Percentiles rank a stretch among this genome's conserved stretches.
These are phyloP conservation scores for Immersiella caudata DNA, from an alignment of 495 filamentous ascomycete species.

Conservation along the genomic window DNA sequence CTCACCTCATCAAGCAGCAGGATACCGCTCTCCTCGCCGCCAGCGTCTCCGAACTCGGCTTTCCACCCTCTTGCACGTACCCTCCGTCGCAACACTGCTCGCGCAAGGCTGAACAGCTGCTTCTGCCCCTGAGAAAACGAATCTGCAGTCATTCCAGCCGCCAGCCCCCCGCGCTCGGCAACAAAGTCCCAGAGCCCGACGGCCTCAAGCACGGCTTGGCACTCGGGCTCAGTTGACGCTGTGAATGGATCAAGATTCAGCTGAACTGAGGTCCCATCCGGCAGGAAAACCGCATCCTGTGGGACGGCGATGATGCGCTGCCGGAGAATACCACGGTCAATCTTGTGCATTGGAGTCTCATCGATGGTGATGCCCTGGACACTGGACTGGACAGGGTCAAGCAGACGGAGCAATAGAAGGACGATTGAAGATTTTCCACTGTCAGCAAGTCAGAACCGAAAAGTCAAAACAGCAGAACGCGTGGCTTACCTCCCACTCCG, in stretches of 20 bases:
- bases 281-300: slow-evolving; percentile 63
- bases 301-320: slow-evolving; percentile 41
- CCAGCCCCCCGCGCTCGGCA: slow-evolving; percentile 54
- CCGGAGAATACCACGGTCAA: slow-evolving; percentile 27
- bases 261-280: slow-evolving; percentile 44
- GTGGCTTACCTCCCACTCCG: slow-evolving; percentile 29
- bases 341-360: slow-evolving; percentile 21
- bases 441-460: neutral
- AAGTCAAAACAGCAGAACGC: too few relatives aligned
- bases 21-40: slow-evolving; percentile 32
- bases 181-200: slow-evolving; percentile 55
- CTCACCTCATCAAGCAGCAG: slow-evolving; percentile 47
- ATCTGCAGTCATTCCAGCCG: slow-evolving; percentile 52
- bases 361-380: slow-evolving; percentile 36
- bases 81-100: slow-evolving; percentile 56
- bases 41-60: slow-evolving; percentile 23
- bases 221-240: slow-evolving; percentile 40
- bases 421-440: slow-evolving; percentile 87
- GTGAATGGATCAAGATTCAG: slow-evolving; percentile 49
- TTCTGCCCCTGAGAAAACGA: slow-evolving; percentile 63
- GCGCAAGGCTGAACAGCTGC: slow-evolving; percentile 67
- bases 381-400: slow-evolving; percentile 69
- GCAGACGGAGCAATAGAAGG: slow-evolving; percentile 90
- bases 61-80: slow-evolving; percentile 23
- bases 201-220: slow-evolving; percentile 49